Percentiles rank a stretch among this genome's conserved stretches.
These are phyloP conservation scores for Peterozyma xylosa DNA, from an alignment of 805 yeast genomes.

Conservation along the genomic window DNA sequence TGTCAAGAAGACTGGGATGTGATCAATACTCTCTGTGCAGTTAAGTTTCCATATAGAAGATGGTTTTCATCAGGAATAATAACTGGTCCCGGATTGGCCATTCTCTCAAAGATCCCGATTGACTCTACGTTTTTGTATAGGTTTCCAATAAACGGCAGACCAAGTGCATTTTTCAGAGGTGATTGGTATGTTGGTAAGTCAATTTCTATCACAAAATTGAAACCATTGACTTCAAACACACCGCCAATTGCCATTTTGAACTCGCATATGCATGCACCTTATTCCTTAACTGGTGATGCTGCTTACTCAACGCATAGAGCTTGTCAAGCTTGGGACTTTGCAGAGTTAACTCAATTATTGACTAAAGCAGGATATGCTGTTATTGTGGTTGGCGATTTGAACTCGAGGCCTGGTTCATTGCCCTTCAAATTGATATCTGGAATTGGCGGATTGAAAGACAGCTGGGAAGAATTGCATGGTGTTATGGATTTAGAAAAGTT, in stretches of 20 bases:
- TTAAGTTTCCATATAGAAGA: conserved; percentile 55
- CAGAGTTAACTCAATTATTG: conserved; percentile 55
- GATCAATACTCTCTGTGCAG: conserved; percentile 36
- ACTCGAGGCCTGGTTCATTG: conserved; percentile 79
- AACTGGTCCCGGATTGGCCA: conserved; percentile 88
- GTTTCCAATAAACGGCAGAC: conserved; percentile 90
- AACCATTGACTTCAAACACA: conserved; percentile 37
- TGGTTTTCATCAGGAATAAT: conserved; percentile 77
- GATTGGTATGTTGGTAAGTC: conserved; percentile 97
- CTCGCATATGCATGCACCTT: conserved; percentile 98
- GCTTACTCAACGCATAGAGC: conserved; percentile 87
- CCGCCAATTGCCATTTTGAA: conserved; percentile 72
- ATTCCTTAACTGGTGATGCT: conserved; percentile 75
- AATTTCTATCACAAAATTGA: conserved; percentile 64
- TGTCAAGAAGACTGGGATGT: conserved; percentile 75
- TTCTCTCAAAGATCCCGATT: conserved; percentile 80
- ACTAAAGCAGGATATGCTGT: conserved; percentile 75
- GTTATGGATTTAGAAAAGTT: conserved; percentile 31
- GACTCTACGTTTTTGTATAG: conserved; percentile 70
- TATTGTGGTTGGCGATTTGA: conserved; percentile 87
- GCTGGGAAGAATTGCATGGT: conserved; percentile 72
- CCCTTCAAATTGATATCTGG: conserved; percentile 68
- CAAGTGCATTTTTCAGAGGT: conserved; percentile 88
- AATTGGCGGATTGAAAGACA: conserved; percentile 65
- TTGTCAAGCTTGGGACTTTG: conserved; percentile 94